Percentiles rank a stretch among this genome's conserved stretches.
Evolutionary conservation across 2,329 filamentous ascomycete species (phyloP).

Genomic region (Xylaria digitata): DNA sequence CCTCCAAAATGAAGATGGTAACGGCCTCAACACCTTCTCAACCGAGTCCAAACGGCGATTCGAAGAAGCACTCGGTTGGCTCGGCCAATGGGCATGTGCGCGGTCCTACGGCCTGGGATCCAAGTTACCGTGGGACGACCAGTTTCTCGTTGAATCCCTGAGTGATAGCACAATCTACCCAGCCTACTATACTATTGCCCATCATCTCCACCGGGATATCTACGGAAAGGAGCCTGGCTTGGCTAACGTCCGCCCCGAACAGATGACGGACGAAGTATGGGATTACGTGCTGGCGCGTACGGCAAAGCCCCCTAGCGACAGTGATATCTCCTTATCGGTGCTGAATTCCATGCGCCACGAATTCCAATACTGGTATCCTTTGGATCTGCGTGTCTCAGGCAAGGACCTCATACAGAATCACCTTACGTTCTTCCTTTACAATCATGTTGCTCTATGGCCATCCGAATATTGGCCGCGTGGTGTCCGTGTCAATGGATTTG

Average conservation of each 20-base stretch:
- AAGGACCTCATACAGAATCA: conserved; percentile 96
- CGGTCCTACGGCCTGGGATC: conserved; percentile 18
- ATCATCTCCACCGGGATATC: conserved; percentile 19
- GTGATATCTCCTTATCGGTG: background rate
- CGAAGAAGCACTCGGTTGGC: conserved; percentile 21
- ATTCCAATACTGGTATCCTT: conserved; percentile 33
- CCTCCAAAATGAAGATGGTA: background rate
- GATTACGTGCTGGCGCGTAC: conserved; percentile 4
- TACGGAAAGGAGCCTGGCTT: conserved; percentile 12
- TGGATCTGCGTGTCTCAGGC: conserved; percentile 69
- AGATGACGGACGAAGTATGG: conserved; percentile 18
- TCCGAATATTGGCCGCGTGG: conserved; percentile 78
- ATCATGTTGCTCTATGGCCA: conserved; percentile 89
- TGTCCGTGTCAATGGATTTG: conserved; percentile 89
- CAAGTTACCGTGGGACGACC: conserved; percentile 18
- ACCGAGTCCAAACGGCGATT: conserved; percentile 17
- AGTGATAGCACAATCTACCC: conserved; percentile 26
- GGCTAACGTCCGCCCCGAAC: conserved; percentile 3
- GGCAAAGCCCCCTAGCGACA: background rate
- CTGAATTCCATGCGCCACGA: conserved; percentile 48
- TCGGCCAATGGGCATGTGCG: conserved; percentile 19
- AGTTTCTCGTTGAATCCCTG: conserved; percentile 16
- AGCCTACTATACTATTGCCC: conserved; percentile 26
- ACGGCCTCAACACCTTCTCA: conserved; percentile 23
- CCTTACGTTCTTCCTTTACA: conserved; percentile 89